phyloP scores from a whole-genome alignment of 129 eudicot species.

The Artemisia tridentata region DNA sequence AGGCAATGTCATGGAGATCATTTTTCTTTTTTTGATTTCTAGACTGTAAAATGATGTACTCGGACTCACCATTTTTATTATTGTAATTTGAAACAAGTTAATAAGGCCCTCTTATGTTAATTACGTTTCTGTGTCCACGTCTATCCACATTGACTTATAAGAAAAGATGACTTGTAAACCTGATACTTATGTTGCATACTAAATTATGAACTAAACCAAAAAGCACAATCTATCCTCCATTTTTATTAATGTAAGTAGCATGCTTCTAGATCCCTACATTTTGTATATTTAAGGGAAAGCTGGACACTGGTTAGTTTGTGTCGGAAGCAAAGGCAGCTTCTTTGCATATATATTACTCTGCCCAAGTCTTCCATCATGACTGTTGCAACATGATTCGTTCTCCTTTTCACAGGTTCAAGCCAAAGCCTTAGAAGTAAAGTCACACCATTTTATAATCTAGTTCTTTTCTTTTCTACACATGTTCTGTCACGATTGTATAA shows the following conservation, averaged over 20 bases:
- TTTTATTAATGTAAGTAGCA: too few relatives aligned
- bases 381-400: conserved; percentile 18
- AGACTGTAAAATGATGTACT: too few relatives aligned
- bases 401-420: conserved; percentile 18
- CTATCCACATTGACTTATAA: not conserved
- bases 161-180: not conserved
- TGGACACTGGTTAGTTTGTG: conserved; percentile 26
- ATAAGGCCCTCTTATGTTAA: too few relatives aligned
- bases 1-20: too few relatives aligned
- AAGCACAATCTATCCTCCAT: too few relatives aligned
- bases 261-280: conserved; percentile 8
- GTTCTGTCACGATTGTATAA: not conserved
- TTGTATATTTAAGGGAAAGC: not conserved
- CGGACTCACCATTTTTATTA: too few relatives aligned
- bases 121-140: too few relatives aligned
- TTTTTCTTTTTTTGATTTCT: too few relatives aligned
- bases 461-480: not conserved
- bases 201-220: not conserved
- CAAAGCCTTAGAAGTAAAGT: conserved; percentile 14
- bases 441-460: not conserved
- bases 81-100: too few relatives aligned
- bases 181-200: not conserved
- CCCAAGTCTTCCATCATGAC: conserved; percentile 17
- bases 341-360: conserved; percentile 9
- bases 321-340: conserved; percentile 33